Evolutionary conservation across 2,329 filamentous ascomycete species (phyloP), one percentile per base, ranked within the genome.

Genomic region (Aspergillus sp.): DNA sequence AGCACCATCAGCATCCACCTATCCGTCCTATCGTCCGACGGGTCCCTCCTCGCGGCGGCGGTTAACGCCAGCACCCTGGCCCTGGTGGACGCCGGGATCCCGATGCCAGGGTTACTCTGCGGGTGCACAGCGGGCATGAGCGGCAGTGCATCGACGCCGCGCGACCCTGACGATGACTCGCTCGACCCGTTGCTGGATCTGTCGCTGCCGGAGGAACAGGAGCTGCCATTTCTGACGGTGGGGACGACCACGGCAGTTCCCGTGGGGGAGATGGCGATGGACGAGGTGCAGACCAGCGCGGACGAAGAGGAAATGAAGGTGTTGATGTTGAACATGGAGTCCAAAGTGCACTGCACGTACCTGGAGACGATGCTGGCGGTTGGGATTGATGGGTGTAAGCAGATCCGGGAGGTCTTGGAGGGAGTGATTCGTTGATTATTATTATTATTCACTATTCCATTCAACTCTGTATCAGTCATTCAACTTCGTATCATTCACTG

Each of bases 291-390:
- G 36, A 60, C 19, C 19, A 19, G 63, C 9, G 67, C 66, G 4
- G 69, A 71, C 4, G 64, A 63, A 8, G 64, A 65, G 42, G 63
- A 67, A 26, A 68, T 64, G 61, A 83, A 82, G 57, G 83, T 97
- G 2, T 82, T 80, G 2, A 85, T 90, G 5, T 69, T 94, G 52
- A 78, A 90, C 8, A 86, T 94, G 76, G 93, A 97, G 74, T 93
- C 84, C 46, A 81, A 88, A 42, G 83, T 95, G n/a, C 86, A 94
- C 67, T 80, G 86, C 52, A 67, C 66, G 10, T 79, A 89, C 48
- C 64, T 97, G 49, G 91, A 98, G 71, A 86, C 86, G 1, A 94
- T 98, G 90, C 72, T 98, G 57, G 88, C 87, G 0, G 88, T 95
- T 1, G 91, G 86, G 0, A 82, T 96, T 42, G 90, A 96, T 64